A percentile compares a stretch with the other conserved stretches of the same genome.
Conservation (phyloP, 345 rosid genomes). For the Mercurialis annua region DNA sequence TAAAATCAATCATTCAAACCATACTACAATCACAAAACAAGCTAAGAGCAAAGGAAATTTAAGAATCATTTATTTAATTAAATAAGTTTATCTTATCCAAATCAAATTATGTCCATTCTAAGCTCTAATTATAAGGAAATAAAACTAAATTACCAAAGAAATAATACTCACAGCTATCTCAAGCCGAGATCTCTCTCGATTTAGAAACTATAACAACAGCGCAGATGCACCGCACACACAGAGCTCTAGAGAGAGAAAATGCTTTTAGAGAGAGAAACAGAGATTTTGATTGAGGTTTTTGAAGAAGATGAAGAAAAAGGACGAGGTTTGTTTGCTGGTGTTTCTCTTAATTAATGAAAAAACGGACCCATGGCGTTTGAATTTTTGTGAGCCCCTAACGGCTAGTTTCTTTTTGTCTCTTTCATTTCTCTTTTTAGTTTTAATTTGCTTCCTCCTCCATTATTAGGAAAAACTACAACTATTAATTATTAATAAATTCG, state of each 20-base stretch:
- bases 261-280: conserved; percentile 5
- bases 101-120: background rate
- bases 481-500: background rate
- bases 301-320: conserved; percentile 9
- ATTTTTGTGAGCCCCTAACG: conserved; percentile 21
- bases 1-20: conserved; percentile 1
- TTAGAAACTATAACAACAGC: no score
- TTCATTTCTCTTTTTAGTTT: background rate
- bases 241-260: conserved; percentile 1
- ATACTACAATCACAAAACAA: background rate
- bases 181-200: conserved; percentile 8
- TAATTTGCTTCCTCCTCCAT: background rate
- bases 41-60: background rate
- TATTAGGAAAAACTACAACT: background rate
- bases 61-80: background rate
- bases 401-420: conserved; percentile 24
- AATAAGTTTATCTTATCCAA: background rate
- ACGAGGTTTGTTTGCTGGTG: conserved; percentile 3
- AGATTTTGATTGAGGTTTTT: background rate
- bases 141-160: background rate
- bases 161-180: conserved; percentile 15
- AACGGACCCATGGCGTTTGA: conserved; percentile 25
- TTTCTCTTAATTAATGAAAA: no score
- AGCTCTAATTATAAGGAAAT: conserved; percentile 11
- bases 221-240: conserved; percentile 13